A percentile compares a stretch with the other conserved stretches of the same genome.
These are phyloP conservation scores for Xanthoconium purpureum DNA, from an alignment of 768 basidiomycete genomes.

Conservation along the genomic window DNA sequence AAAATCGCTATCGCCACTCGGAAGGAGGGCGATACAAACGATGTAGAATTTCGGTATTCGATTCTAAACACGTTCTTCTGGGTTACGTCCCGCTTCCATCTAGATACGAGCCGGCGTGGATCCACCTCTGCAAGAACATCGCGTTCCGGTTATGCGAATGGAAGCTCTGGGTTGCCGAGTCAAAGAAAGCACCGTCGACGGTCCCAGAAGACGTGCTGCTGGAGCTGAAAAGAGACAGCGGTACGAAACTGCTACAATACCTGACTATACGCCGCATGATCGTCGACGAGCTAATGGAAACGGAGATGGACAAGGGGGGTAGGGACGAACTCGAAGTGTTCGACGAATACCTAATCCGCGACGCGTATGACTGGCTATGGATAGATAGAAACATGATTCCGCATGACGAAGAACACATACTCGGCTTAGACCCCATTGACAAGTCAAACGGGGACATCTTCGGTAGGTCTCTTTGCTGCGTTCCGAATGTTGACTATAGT, in stretches of 20 bases:
- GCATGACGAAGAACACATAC: not conserved
- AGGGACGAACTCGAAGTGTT: not conserved
- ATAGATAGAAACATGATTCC: not conserved
- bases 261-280: not conserved
- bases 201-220: not conserved
- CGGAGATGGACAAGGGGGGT: not conserved
- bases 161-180: not conserved
- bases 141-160: not conserved
- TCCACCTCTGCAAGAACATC: not conserved
- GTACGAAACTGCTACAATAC: not conserved
- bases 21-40: not conserved
- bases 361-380: not conserved
- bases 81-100: not conserved
- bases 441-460: not conserved
- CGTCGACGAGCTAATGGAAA: not conserved
- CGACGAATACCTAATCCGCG: not conserved
- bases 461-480: not conserved
- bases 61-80: not conserved
- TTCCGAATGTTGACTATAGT: not conserved
- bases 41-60: not conserved
- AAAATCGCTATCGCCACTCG: not conserved
- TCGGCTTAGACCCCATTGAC: not conserved
- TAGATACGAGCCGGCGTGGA: not conserved
- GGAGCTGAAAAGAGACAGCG: not conserved
- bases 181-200: not conserved